Conservation (phyloP, 108 stramenopile species). For the Seminavis robusta region DNA sequence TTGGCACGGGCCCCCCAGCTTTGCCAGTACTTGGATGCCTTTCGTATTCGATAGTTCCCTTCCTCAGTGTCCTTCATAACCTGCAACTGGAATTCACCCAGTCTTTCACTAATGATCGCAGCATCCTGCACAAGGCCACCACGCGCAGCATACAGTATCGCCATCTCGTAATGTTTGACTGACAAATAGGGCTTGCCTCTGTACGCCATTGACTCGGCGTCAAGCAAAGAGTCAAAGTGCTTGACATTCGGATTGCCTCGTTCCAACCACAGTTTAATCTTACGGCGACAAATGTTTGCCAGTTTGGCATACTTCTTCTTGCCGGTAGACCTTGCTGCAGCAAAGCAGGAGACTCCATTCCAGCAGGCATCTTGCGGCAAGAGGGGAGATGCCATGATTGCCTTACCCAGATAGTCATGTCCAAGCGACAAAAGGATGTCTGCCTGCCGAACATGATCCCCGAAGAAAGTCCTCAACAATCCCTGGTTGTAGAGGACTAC, state of each 20-base stretch:
- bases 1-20: constrained; percentile 10
- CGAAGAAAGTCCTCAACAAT: background rate
- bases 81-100: constrained; percentile 1
- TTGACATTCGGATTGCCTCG: constrained; percentile 15
- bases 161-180: background rate
- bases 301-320: background rate
- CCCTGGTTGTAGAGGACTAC: no score
- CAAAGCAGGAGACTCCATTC: constrained; percentile 6
- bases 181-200: background rate
- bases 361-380: constrained; percentile 1
- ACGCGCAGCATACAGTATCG: background rate
- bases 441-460: background rate
- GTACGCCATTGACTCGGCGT: constrained; percentile 1
- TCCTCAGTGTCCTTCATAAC: constrained; percentile 6
- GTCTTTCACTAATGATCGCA: constrained; percentile 6
- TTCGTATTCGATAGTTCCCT: background rate
- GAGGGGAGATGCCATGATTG: background rate
- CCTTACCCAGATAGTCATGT: background rate
- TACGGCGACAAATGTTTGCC: background rate
- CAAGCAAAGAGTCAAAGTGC: background rate
- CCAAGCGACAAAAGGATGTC: background rate
- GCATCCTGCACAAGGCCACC: constrained; percentile 1
- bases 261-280: constrained; percentile 2
- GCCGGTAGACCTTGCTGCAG: constrained; percentile 9
- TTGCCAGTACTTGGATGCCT: constrained; percentile 2